Percentiles rank a stretch among this genome's conserved stretches.
phyloP scores from a whole-genome alignment of 768 basidiomycete species.

The Tubosaeta sp. region DNA sequence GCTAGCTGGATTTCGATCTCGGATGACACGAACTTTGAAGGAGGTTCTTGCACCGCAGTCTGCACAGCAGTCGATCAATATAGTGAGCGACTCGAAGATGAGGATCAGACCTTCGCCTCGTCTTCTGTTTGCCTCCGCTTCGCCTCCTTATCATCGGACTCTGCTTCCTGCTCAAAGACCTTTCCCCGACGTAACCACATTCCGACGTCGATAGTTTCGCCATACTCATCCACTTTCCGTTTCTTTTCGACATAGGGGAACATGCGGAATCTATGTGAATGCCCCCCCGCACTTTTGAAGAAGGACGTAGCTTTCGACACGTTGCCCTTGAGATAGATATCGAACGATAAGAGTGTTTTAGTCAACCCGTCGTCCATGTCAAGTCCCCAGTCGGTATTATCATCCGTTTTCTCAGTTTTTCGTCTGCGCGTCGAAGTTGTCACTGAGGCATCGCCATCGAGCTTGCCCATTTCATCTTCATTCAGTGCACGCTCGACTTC shows the following conservation, averaged over 20 bases:
- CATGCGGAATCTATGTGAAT: constrained; percentile 87
- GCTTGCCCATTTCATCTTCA: constrained; percentile 45
- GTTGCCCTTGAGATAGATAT: constrained; percentile 97
- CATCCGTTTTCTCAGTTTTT: constrained; percentile 45
- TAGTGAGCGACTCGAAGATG: neutral
- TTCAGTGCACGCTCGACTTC: constrained; percentile 49
- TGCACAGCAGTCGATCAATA: constrained; percentile 29
- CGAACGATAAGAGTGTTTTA: constrained; percentile 79
- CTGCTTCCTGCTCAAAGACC: constrained; percentile 85
- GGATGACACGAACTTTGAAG: constrained; percentile 84
- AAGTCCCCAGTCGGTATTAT: constrained; percentile 62
- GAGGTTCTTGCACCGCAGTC: constrained; percentile 78
- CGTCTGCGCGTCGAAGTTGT: constrained; percentile 30
- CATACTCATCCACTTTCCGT: constrained; percentile 89
- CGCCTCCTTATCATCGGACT: constrained; percentile 73
- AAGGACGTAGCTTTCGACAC: constrained; percentile 82
- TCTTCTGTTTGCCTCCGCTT: constrained; percentile 67
- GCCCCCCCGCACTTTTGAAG: constrained; percentile 73
- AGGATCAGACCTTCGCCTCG: constrained; percentile 57
- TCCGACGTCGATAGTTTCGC: constrained; percentile 91
- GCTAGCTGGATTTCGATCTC: constrained; percentile 74
- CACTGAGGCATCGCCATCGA: constrained; percentile 30
- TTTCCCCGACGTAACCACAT: constrained; percentile 94
- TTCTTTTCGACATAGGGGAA: constrained; percentile 96
- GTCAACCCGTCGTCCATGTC: constrained; percentile 75